Base-by-base conservation (phyloP, 1,139 yeast species). In the Diutina mesorugosa region DNA sequence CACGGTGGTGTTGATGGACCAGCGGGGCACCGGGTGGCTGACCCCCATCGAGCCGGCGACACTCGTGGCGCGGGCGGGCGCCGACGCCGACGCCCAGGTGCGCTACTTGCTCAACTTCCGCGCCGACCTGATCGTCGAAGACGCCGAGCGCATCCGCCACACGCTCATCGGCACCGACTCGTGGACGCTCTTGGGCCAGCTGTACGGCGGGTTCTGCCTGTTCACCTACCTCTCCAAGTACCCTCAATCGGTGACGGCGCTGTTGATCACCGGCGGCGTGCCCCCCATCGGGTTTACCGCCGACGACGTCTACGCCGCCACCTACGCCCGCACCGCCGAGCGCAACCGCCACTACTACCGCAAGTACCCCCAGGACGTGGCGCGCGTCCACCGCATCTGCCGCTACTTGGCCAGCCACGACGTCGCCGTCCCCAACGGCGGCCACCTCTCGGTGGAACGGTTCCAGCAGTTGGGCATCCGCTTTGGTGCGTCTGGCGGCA, bases 1-100 rank as follows among this genome's bases (percentile, higher is more conserved):
- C 61, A 77, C 74, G 57, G 73, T 81, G 12, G 66, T 81, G 18
- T 76, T 71, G 55, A 66, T 79, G 58, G 86, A 81, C 65, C 86
- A 81, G 64, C 68, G 86, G 63, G 86, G 85, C 7, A 81, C 85
- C 0, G 86, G 85, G 0, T 65, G 74, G 46, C 76, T 82, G 55
- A 68, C 77, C 1, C 76, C 81, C 0, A 63, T 81, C 28, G 80
- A 78, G 53, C 66, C 66, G 2, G 63, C 59, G 1, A 66, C 72
- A 0, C 61, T 79, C 47, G 56, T 59, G 5, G 55, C 56, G 30
- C 52, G 63, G 32, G 67, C 66, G 10, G 32, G 30, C 12, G 54
- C 45, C 9, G 51, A 30, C 14, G 45, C 63, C 64, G 1, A 18
- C 62, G 62, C 16, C 77, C 55, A 76, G 58, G 65, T 80, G 45